Evolutionary conservation across 768 basidiomycete species (phyloP).

Genomic region (Cyclocybe aegerita): DNA sequence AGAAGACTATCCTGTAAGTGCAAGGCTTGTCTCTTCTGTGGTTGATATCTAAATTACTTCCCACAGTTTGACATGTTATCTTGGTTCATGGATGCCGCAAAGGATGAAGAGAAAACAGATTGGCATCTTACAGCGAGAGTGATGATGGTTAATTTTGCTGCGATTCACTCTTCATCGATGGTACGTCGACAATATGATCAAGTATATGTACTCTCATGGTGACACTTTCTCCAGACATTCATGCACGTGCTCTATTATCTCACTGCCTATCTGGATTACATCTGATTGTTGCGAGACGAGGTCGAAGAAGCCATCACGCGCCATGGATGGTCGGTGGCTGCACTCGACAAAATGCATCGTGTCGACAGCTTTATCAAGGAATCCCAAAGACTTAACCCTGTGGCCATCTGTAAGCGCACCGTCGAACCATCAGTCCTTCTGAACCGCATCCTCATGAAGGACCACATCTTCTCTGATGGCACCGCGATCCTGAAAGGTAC

Average conservation of each 20-base stretch:
- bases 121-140: slow-evolving; percentile 18
- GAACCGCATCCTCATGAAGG: too few relatives aligned
- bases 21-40: neutral
- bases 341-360: slow-evolving; percentile 37
- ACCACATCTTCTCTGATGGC: too few relatives aligned
- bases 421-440: too few relatives aligned
- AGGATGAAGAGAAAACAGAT: slow-evolving; percentile 14
- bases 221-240: slow-evolving; percentile 24
- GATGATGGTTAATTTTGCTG: slow-evolving; percentile 22
- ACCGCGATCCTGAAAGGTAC: too few relatives aligned
- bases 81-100: slow-evolving; percentile 22
- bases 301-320: slow-evolving; percentile 31
- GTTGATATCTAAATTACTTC: slow-evolving; percentile 1
- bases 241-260: slow-evolving; percentile 34
- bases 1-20: neutral
- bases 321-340: slow-evolving; percentile 35
- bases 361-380: slow-evolving; percentile 46
- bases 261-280: slow-evolving; percentile 31
- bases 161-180: slow-evolving; percentile 24
- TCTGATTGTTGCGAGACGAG: slow-evolving; percentile 39
- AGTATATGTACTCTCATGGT: too few relatives aligned
- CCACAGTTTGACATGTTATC: slow-evolving; percentile 19
- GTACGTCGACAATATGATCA: too few relatives aligned
- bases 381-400: slow-evolving; percentile 13
- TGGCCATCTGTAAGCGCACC: neutral